Percentiles rank a stretch among this genome's conserved stretches.
Evolutionary conservation across 139 green algal genomes (phyloP).

Genomic region (Mesostigma viride): DNA sequence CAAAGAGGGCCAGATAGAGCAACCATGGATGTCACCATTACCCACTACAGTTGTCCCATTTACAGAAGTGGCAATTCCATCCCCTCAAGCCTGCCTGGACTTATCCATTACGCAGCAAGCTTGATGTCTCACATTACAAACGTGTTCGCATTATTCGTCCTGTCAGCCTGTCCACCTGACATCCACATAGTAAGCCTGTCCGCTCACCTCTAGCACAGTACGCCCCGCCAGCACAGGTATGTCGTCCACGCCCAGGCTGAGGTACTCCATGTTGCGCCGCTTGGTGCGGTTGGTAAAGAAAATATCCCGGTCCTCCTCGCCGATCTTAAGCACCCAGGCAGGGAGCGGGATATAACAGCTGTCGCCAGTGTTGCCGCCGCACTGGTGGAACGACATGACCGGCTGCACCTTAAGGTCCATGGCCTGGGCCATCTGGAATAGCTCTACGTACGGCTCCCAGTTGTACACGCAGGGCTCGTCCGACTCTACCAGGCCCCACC

Average conservation of each 20-base stretch:
- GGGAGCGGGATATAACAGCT: conserved; percentile 66
- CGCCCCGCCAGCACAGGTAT: conserved; percentile 64
- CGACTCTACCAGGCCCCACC: conserved; percentile 58
- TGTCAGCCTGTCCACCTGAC: conserved; percentile 80
- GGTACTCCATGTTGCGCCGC: conserved; percentile 77
- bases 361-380: conserved; percentile 35
- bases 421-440: conserved; percentile 42
- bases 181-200: too few species aligned
- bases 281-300: conserved; percentile 83
- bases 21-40: too few species aligned
- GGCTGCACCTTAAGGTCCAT: conserved; percentile 46
- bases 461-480: conserved; percentile 38
- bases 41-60: too few species aligned
- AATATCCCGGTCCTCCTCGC: conserved; percentile 75
- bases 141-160: too few species aligned
- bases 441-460: conserved; percentile 16
- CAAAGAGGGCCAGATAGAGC: too few species aligned
- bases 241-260: conserved; percentile 78
- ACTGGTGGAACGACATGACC: conserved; percentile 33
- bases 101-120: too few species aligned
- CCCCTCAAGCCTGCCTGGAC: too few species aligned
- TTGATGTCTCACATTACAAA: too few species aligned
- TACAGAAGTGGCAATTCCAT: too few species aligned
- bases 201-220: conserved; percentile 59
- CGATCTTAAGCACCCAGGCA: conserved; percentile 79